Percentiles rank a stretch among this genome's conserved stretches.
These are phyloP conservation scores for Collariella sp. DNA, from an alignment of 495 filamentous ascomycete species.

Conservation along the genomic window DNA sequence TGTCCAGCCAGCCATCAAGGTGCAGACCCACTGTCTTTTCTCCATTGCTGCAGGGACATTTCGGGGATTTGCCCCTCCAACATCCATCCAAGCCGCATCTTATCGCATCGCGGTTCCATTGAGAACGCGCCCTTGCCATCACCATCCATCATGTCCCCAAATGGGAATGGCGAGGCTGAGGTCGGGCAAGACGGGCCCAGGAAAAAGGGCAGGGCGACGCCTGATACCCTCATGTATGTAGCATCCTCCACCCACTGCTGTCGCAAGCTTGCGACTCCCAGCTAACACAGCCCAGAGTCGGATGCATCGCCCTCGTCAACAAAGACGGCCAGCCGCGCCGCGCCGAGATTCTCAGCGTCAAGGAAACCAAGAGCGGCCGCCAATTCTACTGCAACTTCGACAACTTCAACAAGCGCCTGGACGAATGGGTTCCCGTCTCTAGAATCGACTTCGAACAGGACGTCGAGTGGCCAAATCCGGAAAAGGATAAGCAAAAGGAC, in stretches of 20 bases:
- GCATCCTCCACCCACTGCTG: neutral
- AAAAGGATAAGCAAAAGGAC: slow-evolving; percentile 50
- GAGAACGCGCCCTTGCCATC: neutral
- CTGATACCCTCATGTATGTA: slow-evolving; percentile 64
- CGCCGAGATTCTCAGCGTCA: slow-evolving; percentile 87
- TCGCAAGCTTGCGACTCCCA: neutral
- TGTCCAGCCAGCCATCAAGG: neutral
- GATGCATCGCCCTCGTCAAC: slow-evolving; percentile 43
- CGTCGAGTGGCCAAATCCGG: slow-evolving; percentile 49
- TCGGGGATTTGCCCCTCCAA: slow-evolving; percentile 3
- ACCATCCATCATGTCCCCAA: slow-evolving; percentile 35
- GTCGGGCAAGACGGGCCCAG: slow-evolving; percentile 45
- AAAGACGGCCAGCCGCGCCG: slow-evolving; percentile 75
- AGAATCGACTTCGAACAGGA: slow-evolving; percentile 68
- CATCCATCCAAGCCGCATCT: neutral
- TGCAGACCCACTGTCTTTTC: neutral
- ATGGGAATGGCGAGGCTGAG: slow-evolving; percentile 34
- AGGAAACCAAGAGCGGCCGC: slow-evolving; percentile 70
- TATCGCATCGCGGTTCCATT: slow-evolving; percentile 4
- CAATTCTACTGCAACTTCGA: slow-evolving; percentile 97
- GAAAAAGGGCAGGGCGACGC: slow-evolving; percentile 68
- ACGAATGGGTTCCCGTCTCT: slow-evolving; percentile 82
- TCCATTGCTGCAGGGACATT: too few relatives aligned
- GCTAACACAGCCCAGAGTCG: slow-evolving; percentile 25
- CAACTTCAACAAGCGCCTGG: slow-evolving; percentile 98